Conservation (phyloP, 257 asterid genomes). For the Solanum dulcamara region DNA sequence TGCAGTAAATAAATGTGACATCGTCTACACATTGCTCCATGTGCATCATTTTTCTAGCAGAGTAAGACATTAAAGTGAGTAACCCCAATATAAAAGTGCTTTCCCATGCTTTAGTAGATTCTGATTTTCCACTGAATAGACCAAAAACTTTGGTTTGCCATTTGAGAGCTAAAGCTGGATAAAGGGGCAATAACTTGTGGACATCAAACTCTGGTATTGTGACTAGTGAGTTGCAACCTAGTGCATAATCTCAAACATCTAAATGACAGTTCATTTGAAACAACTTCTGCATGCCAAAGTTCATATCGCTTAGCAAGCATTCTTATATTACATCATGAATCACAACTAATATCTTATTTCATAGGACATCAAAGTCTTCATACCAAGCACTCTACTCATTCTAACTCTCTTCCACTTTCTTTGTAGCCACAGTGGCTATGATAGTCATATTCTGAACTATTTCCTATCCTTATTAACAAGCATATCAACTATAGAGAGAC, state of each 20-base stretch:
- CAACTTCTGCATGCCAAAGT: neutral
- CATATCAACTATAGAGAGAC: neutral
- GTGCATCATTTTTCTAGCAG: neutral
- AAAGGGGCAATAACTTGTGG: neutral
- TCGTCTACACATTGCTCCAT: neutral
- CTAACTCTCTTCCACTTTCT: neutral
- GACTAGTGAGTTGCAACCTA: neutral
- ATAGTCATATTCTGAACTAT: neutral
- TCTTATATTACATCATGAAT: neutral
- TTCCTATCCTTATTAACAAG: neutral
- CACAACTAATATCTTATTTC: neutral
- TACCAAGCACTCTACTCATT: neutral
- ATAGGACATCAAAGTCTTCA: neutral
- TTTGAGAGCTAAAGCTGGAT: neutral
- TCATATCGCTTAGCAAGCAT: neutral
- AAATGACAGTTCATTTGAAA: neutral
- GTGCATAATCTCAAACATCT: neutral
- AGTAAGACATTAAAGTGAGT: neutral
- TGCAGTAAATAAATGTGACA: neutral
- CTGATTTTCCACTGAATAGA: neutral
- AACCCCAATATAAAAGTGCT: neutral
- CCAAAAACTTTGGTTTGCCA: neutral
- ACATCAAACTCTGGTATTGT: neutral
- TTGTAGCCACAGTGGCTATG: neutral
- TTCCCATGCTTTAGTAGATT: neutral